Evolutionary conservation across 257 asterid species (phyloP), one percentile per base, ranked within the genome.

Genomic region (Haberlea rhodopensis): DNA sequence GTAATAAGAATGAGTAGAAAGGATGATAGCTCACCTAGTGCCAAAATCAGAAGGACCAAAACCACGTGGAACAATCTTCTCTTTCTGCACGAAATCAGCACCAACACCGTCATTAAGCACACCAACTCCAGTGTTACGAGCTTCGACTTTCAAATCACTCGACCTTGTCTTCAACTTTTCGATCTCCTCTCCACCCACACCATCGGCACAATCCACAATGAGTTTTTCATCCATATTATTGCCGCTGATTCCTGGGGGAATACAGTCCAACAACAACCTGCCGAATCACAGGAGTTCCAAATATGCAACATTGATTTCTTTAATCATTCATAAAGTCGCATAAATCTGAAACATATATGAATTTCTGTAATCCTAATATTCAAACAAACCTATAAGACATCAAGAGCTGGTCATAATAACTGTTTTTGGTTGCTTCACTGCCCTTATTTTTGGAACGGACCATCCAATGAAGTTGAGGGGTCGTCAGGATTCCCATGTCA

Each of bases 381-480:
- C 46, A 57, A 62, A 77, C 78, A 56, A 53, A 89, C 99, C 90
- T 86, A 77, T 84, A 94, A 60, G 96, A 87, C 51, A 80, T 52
- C 66, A 85, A 76, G 32, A 90, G 79, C 71, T 90, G 96, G 58
- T 80, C 79, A 74, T 57, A 87, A 73, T 90, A 94, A 70, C 71
- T 63, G 60, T 48, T 6, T 67, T 87, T 95, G 69, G 95, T 85
- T 63, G 95, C 89, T 76, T 84, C 84, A 63, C 74, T 23, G 66
- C 95, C 89, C 32, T 82, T 87, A 73, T 90, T 94, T 80, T 64
- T 80, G 9, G 80, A 86, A 70, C 88, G 92, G 68, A 94, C 96
- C 95, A 90, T 85, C 99, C 99, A 94, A 64, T 94, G 99, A 61
- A 94, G 88, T 67, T 87, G 97, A 71, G 99, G 96, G 57, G 97